Evolutionary conservation across 768 basidiomycete species (phyloP).

Genomic region (Psilocybe tampanensis): DNA sequence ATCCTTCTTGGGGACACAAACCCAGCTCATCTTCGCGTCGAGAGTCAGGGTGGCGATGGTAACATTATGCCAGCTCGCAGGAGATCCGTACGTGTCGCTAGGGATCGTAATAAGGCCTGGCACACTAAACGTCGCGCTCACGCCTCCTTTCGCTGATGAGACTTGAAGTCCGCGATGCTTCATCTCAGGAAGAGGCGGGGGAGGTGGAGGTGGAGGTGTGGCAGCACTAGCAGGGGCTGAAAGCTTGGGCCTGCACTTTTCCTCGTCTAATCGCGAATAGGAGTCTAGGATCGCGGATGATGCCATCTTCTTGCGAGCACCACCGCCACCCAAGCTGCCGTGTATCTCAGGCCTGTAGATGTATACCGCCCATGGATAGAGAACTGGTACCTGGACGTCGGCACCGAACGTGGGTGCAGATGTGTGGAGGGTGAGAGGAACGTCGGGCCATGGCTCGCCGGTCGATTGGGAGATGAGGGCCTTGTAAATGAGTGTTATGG

Average conservation of each 20-base stretch:
- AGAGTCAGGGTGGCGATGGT: slow-evolving; percentile 39
- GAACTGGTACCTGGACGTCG: slow-evolving; percentile 35
- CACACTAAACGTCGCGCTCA: slow-evolving; percentile 42
- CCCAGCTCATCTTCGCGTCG: slow-evolving; percentile 44
- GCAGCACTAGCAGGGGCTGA: neutral
- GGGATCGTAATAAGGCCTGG: slow-evolving; percentile 46
- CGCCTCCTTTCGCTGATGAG: slow-evolving; percentile 34
- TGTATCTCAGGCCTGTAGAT: slow-evolving; percentile 14
- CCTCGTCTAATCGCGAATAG: neutral
- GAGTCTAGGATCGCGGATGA: neutral
- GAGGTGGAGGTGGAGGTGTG: neutral
- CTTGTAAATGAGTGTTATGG: slow-evolving; percentile 42
- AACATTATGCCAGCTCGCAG: slow-evolving; percentile 40
- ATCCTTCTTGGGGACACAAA: slow-evolving; percentile 41
- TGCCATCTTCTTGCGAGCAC: neutral
- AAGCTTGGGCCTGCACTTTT: too few relatives aligned
- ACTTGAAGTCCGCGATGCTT: slow-evolving; percentile 27
- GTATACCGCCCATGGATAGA: slow-evolving; percentile 40
- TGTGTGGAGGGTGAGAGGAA: slow-evolving; percentile 45
- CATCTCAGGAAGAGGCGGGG: neutral
- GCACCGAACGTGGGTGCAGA: slow-evolving; percentile 43
- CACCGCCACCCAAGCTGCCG: neutral
- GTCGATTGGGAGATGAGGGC: slow-evolving; percentile 42
- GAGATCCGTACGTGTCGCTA: slow-evolving; percentile 36
- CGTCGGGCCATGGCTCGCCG: slow-evolving; percentile 48